A percentile compares a stretch with the other conserved stretches of the same genome.
These are phyloP conservation scores for Phytophthora sojae DNA, from an alignment of 352 stramenopile species.

Conservation along the genomic window DNA sequence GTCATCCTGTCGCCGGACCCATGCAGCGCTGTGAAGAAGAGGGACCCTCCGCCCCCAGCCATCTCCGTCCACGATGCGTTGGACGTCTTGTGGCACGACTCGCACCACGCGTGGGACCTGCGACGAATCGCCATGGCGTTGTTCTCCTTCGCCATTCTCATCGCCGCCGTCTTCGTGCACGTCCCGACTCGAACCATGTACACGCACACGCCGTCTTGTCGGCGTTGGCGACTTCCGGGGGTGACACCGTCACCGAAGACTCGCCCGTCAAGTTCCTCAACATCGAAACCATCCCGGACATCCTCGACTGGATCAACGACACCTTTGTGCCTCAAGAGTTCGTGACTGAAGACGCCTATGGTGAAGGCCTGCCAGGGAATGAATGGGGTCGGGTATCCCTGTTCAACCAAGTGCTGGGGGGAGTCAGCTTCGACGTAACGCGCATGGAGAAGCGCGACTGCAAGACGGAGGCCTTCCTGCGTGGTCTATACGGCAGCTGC, in stretches of 20 bases:
- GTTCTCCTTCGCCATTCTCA: slow-evolving; percentile 45
- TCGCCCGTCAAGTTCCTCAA: slow-evolving; percentile 51
- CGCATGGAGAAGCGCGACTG: slow-evolving; percentile 20
- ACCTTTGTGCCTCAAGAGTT: slow-evolving; percentile 53
- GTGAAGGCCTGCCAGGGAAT: slow-evolving; percentile 29
- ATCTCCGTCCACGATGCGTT: slow-evolving; percentile 32
- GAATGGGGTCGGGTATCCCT: slow-evolving; percentile 33
- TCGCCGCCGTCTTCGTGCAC: slow-evolving; percentile 48
- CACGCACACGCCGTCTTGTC: slow-evolving; percentile 36
- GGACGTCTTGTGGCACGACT: slow-evolving; percentile 43
- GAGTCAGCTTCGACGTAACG: slow-evolving; percentile 36
- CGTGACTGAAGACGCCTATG: slow-evolving; percentile 46
- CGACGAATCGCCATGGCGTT: slow-evolving; percentile 36
- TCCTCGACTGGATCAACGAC: slow-evolving; percentile 49
- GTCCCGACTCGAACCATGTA: slow-evolving; percentile 39
- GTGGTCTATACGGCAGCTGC: slow-evolving; percentile 42
- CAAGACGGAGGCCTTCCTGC: slow-evolving; percentile 25
- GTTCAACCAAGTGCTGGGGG: slow-evolving; percentile 50
- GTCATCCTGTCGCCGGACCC: slow-evolving; percentile 3
- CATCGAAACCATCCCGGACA: slow-evolving; percentile 38
- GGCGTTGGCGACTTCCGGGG: slow-evolving; percentile 40
- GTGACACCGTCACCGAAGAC: slow-evolving; percentile 43
- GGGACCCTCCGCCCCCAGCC: neutral
- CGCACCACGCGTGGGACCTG: slow-evolving; percentile 34
- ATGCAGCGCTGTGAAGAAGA: neutral